Percentiles rank a stretch among this genome's conserved stretches.
Conservation (phyloP, 2,329 filamentous ascomycete genomes). For the Aspergillus proliferans region DNA sequence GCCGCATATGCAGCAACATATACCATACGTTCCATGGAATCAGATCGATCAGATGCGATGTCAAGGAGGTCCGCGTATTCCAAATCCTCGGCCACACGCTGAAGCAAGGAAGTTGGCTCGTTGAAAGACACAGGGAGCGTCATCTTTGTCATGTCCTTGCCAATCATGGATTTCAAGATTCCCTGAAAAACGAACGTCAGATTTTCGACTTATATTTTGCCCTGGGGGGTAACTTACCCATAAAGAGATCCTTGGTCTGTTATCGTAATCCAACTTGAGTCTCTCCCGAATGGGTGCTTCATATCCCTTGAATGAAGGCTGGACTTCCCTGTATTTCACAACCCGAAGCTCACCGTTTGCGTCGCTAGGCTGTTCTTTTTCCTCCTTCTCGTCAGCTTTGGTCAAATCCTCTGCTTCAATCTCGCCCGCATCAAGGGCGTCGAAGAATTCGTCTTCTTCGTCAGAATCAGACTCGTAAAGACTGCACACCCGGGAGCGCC, state of each 20-base stretch:
- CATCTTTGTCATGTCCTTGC: slow-evolving; percentile 99
- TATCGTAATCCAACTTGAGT: slow-evolving; percentile 83
- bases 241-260: slow-evolving; percentile 87
- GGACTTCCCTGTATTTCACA: slow-evolving; percentile 58
- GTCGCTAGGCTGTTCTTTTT: slow-evolving; percentile 42
- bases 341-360: slow-evolving; percentile 39
- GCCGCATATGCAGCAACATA: slow-evolving; percentile 95
- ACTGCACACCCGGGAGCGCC: slow-evolving; percentile 64
- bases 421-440: slow-evolving; percentile 88
- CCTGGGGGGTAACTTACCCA: slow-evolving; percentile 64
- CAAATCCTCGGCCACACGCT: slow-evolving; percentile 95
- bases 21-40: slow-evolving; percentile 85
- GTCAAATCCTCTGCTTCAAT: slow-evolving; percentile 65
- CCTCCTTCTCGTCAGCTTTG: slow-evolving; percentile 39
- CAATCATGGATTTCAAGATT: slow-evolving; percentile 98
- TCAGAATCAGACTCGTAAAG: slow-evolving; percentile 71
- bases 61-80: slow-evolving; percentile 93
- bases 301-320: slow-evolving; percentile 77
- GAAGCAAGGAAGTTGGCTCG: slow-evolving; percentile 89
- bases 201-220: not conserved
- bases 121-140: slow-evolving; percentile 97
- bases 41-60: slow-evolving; percentile 72
- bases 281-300: slow-evolving; percentile 76
- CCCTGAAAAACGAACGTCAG: slow-evolving; percentile 48
- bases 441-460: slow-evolving; percentile 84